Conservation (phyloP, 345 rosid species). For the Gossypium arboreum region DNA sequence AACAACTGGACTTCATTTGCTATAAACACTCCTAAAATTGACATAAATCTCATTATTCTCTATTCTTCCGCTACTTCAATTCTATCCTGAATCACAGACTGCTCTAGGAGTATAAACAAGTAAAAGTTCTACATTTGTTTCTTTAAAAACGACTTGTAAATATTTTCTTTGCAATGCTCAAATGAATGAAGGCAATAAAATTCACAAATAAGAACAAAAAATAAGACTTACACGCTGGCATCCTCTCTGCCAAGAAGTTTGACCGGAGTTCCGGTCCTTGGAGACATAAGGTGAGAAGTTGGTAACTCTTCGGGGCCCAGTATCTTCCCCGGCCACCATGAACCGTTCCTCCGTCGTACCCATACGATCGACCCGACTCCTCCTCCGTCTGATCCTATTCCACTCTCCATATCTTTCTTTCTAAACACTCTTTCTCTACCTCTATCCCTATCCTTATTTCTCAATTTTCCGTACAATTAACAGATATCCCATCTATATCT, state of each 20-base stretch:
- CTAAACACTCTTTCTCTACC: slow-evolving; percentile 20
- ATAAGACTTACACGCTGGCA: slow-evolving; percentile 86
- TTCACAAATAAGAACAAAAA: not conserved
- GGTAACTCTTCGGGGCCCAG: slow-evolving; percentile 78
- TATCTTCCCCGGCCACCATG: slow-evolving; percentile 99
- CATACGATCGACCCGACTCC: slow-evolving; percentile 84
- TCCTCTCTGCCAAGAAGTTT: slow-evolving; percentile 99
- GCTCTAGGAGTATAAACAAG: not conserved
- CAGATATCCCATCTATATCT: slow-evolving; percentile 10
- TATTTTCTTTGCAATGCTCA: not conserved
- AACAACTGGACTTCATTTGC: not conserved
- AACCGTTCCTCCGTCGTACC: slow-evolving; percentile 97
- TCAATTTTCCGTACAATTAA: slow-evolving; percentile 14
- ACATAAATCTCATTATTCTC: not conserved
- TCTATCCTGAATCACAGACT: not conserved
- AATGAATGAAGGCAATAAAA: not conserved
- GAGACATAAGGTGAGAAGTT: slow-evolving; percentile 69
- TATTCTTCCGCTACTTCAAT: not conserved
- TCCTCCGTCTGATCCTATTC: slow-evolving; percentile 49
- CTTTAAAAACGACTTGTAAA: not conserved
- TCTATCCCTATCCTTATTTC: slow-evolving; percentile 16
- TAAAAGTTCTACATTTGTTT: not conserved
- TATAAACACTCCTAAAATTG: not conserved
- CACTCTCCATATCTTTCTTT: slow-evolving; percentile 44
- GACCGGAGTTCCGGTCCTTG: slow-evolving; percentile 96